A percentile compares a stretch with the other conserved stretches of the same genome.
phyloP scores from a whole-genome alignment of 805 yeast species.

The Candida xiaguanensis region DNA sequence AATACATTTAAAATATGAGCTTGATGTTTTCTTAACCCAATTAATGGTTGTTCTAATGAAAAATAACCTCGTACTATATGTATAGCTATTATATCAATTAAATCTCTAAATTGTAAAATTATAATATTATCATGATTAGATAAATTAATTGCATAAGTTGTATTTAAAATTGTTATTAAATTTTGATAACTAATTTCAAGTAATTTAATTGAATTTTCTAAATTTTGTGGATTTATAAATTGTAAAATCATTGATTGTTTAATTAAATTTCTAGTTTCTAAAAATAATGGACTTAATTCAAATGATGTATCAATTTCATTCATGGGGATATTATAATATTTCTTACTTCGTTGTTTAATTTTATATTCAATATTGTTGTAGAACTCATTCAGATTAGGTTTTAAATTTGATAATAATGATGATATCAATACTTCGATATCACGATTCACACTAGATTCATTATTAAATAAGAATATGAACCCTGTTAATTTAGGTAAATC shows the following conservation, averaged over 20 bases:
- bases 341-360: conserved; percentile 31
- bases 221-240: conserved; percentile 28
- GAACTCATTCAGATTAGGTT: conserved; percentile 27
- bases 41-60: conserved; percentile 53
- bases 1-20: conserved; percentile 55
- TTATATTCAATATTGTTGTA: conserved; percentile 28
- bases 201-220: conserved; percentile 25
- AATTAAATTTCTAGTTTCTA: conserved; percentile 35
- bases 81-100: conserved; percentile 59
- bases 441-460: conserved; percentile 13
- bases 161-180: conserved; percentile 21
- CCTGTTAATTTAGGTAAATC: conserved; percentile 30
- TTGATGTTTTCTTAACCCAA: conserved; percentile 61
- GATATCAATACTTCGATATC: conserved; percentile 31
- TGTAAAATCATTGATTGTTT: conserved; percentile 34
- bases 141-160: conserved; percentile 4
- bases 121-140: conserved; percentile 28
- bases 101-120: conserved; percentile 33
- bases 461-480: conserved; percentile 20
- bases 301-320: conserved; percentile 21
- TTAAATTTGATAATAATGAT: conserved; percentile 27
- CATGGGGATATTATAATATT: conserved; percentile 35
- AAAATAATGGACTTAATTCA: conserved; percentile 31
- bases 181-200: conserved; percentile 34
- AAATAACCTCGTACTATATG: conserved; percentile 62